phyloP scores from a whole-genome alignment of 441 rosid genomes.

The Erodium trifolium region DNA sequence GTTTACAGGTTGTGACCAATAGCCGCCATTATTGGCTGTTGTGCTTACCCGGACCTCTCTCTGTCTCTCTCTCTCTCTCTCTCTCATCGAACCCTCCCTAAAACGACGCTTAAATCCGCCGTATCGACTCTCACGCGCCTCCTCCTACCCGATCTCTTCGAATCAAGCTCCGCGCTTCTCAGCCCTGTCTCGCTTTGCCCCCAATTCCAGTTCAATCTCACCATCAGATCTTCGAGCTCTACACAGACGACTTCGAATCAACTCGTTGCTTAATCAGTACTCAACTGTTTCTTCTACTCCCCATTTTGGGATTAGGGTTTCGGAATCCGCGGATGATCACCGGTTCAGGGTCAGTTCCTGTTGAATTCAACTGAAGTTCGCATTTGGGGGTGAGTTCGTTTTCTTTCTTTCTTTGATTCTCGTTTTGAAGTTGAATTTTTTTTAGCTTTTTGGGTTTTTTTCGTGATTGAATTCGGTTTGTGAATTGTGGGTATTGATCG shows the following conservation, averaged over 20 bases:
- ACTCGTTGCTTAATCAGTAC: neutral
- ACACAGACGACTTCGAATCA: neutral
- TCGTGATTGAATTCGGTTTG: neutral
- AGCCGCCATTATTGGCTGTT: no score
- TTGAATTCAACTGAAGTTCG: neutral
- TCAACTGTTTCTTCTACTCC: neutral
- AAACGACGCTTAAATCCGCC: neutral
- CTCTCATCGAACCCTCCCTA: neutral
- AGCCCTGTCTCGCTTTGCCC: neutral
- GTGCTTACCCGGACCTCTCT: neutral
- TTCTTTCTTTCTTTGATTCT: neutral
- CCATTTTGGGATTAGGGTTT: neutral
- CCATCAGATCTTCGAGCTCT: neutral
- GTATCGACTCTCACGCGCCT: neutral
- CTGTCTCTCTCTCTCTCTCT: neutral
- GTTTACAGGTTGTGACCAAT: no score
- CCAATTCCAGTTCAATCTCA: neutral
- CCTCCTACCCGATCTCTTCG: slow-evolving; percentile 5
- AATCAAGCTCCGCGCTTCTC: neutral
- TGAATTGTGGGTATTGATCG: neutral
- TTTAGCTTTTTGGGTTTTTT: neutral
- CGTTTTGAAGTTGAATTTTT: neutral
- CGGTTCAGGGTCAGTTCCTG: neutral
- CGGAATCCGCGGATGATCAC: neutral
- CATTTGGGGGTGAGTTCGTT: neutral